These are phyloP conservation scores for Microdochium paspali DNA, from an alignment of 2,329 filamentous ascomycete genomes.

Conservation along the genomic window DNA sequence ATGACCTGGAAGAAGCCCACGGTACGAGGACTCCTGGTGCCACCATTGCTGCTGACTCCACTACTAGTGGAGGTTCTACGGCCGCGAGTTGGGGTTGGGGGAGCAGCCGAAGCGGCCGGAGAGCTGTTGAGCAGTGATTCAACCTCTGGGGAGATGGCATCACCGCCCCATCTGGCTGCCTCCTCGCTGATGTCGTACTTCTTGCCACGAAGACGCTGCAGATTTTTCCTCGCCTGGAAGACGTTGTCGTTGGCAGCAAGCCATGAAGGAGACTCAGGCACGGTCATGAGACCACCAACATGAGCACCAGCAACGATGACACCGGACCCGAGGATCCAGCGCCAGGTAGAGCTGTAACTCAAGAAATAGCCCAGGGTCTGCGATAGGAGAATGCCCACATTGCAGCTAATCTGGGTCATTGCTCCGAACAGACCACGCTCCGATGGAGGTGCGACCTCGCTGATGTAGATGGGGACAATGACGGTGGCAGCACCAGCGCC, in stretches of 20 bases:
- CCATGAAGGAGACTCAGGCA: constrained; percentile 85
- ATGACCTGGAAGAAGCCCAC: constrained; percentile 58
- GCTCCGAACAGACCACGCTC: constrained; percentile 71
- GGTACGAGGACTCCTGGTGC: constrained; percentile 17
- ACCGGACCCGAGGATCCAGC: constrained; percentile 70
- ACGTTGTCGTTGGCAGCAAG: constrained; percentile 59
- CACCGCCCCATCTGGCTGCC: constrained; percentile 48
- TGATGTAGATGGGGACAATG: constrained; percentile 89
- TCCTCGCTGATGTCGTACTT: constrained; percentile 64
- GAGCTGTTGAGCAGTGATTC: constrained; percentile 53
- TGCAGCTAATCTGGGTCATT: constrained; percentile 90
- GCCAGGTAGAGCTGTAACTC: constrained; percentile 71
- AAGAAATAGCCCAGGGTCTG: constrained; percentile 83
- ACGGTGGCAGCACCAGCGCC: constrained; percentile 86
- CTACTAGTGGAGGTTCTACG: constrained; percentile 11
- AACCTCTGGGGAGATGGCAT: constrained; percentile 46
- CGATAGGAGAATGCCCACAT: constrained; percentile 76
- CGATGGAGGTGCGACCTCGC: constrained; percentile 71
- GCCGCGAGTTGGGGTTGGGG: constrained; percentile 3
- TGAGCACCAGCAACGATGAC: constrained; percentile 60
- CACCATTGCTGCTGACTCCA: constrained; percentile 12
- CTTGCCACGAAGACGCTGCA: constrained; percentile 69
- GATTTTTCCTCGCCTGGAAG: constrained; percentile 50
- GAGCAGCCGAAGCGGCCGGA: constrained; percentile 6
- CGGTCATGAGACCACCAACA: constrained; percentile 58